A percentile compares a stretch with the other conserved stretches of the same genome.
These are phyloP conservation scores for Tulasnella sp. DNA, from an alignment of 768 basidiomycete species.

Conservation along the genomic window DNA sequence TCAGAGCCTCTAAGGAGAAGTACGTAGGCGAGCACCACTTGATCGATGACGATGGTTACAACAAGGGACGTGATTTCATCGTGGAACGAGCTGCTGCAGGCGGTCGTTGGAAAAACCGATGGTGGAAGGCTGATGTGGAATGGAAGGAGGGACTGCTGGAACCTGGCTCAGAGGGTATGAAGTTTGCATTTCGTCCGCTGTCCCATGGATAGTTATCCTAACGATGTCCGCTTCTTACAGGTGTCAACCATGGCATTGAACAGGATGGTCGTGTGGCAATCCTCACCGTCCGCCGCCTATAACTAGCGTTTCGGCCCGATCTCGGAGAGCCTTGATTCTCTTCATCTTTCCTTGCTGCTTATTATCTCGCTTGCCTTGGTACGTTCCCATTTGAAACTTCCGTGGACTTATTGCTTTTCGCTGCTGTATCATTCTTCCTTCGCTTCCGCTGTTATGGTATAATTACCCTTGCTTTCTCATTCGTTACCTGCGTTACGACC, in stretches of 20 bases:
- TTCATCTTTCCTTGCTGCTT: background rate
- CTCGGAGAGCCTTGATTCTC: background rate
- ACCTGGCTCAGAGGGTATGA: constrained; percentile 62
- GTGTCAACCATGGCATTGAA: constrained; percentile 74
- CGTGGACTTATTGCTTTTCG: background rate
- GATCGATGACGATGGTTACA: constrained; percentile 76
- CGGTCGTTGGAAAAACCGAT: constrained; percentile 34
- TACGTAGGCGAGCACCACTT: constrained; percentile 46
- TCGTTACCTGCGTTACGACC: background rate
- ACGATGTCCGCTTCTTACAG: constrained; percentile 40
- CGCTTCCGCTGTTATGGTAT: background rate
- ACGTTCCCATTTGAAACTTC: background rate
- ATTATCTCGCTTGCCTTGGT: background rate
- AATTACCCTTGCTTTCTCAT: too few relatives aligned
- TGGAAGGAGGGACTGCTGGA: constrained; percentile 64
- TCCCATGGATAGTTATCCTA: background rate
- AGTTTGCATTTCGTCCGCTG: background rate
- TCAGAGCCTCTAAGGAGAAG: constrained; percentile 68
- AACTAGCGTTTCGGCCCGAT: background rate
- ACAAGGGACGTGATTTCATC: constrained; percentile 73
- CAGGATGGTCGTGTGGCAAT: constrained; percentile 82
- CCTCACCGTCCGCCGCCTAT: constrained; percentile 51
- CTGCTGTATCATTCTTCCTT: background rate
- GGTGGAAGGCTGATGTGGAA: constrained; percentile 75
- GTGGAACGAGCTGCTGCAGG: constrained; percentile 56